Base-by-base conservation (phyloP, 164 flowering plant species). In the Macadamia integrifolia region DNA sequence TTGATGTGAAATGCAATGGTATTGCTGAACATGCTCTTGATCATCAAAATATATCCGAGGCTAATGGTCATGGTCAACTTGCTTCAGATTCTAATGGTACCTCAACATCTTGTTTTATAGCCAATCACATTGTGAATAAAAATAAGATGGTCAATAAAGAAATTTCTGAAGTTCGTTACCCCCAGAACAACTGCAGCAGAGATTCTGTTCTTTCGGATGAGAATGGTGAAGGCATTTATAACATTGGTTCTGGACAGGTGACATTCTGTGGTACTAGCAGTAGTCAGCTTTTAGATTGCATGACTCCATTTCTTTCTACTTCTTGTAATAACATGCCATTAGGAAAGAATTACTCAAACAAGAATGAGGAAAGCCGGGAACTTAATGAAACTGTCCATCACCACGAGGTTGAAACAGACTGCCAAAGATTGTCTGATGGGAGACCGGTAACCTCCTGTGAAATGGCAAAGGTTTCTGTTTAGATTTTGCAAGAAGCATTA, bases 121-220 rank as follows among this genome's bases (percentile, higher is more conserved):
- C 18, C 6, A 8, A 63, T 14, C 63, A 69, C 9, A 35, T 2
- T 35, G 7, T 46, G 15, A n/a, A 58, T 6, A 42, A 49, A 12
- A 44, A 15, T 30, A 44, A 64, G 67, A 52, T 58, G 10, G 55
- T 23, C 18, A 58, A 46, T 30, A 35, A 48, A 58, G 49, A 17
- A 64, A 15, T 48, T 14, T 28, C 14, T 44, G 68, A 64, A 70
- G 57, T n/a, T 48, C 49, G 11, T 63, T 9, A 70, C 6, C 57
- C 31, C 3, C 12, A 17, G 10, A 40, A 29, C 56, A 3, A 3
- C 48, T 1, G 10, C 23, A 31, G 66, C 62, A 70, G 57, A 43
- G 73, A 68, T 17, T 32, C 40, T 35, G 32, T 59, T 40, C 1
- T 32, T 49, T 35, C 12, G 18, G 43, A 59, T 5, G 60, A 60